These are phyloP conservation scores for Talaromyces adpressus DNA, from an alignment of 495 filamentous ascomycete species.

Conservation along the genomic window DNA sequence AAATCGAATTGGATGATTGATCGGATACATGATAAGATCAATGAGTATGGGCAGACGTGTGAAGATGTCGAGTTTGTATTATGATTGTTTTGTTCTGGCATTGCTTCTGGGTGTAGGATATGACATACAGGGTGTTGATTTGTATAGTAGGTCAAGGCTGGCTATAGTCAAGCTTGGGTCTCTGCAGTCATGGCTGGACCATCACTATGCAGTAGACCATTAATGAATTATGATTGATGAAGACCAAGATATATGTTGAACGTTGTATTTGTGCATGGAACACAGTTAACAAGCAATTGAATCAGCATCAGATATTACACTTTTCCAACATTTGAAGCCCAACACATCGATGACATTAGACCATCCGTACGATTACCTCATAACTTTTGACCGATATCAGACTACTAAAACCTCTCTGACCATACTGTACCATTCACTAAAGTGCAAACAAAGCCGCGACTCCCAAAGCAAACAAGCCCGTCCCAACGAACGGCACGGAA, in stretches of 20 bases:
- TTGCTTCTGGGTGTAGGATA: not conserved
- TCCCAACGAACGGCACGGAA: not conserved
- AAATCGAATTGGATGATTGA: conserved; percentile 28
- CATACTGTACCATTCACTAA: not conserved
- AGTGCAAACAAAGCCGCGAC: not conserved
- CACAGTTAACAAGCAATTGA: no score
- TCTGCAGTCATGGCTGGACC: not conserved
- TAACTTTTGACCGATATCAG: not conserved
- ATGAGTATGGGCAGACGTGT: not conserved
- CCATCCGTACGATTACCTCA: no score
- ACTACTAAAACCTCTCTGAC: not conserved
- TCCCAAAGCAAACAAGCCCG: not conserved
- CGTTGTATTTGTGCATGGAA: no score
- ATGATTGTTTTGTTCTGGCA: not conserved
- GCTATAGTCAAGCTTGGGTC: no score
- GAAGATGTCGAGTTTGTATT: not conserved
- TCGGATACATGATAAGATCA: conserved; percentile 16
- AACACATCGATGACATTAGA: no score
- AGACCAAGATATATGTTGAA: no score
- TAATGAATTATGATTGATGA: not conserved
- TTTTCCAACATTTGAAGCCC: no score
- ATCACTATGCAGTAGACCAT: not conserved
- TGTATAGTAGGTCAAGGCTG: not conserved
- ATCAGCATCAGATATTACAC: no score
- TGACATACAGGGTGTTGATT: not conserved